Evolutionary conservation across 1,139 yeast genomes (phyloP).

Genomic region (Nakaseomyces kungkrabaensis): DNA sequence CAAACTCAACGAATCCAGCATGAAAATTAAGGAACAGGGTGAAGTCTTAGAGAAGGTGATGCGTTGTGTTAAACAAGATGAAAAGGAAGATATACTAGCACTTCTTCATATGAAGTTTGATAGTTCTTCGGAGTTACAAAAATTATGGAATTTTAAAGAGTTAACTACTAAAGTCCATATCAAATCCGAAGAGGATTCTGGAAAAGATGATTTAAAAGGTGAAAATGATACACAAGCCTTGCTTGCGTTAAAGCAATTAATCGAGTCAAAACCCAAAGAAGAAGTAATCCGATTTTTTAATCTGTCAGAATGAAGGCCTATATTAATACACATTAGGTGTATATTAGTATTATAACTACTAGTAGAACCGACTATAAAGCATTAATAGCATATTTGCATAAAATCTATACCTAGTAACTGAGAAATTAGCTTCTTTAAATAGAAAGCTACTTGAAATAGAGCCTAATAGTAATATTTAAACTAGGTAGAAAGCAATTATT

Average conservation of each 20-base stretch:
- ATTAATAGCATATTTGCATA: not conserved
- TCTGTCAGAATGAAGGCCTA: not conserved
- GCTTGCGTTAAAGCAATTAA: conserved; percentile 46
- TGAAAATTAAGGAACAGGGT: conserved; percentile 22
- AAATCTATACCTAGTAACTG: not conserved
- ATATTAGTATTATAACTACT: not conserved
- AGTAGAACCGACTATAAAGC: not conserved
- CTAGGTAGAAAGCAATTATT: conserved; percentile 1
- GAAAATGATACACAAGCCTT: conserved; percentile 42
- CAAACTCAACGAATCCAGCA: conserved; percentile 17
- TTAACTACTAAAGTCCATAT: conserved; percentile 22
- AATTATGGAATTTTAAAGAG: conserved; percentile 27
- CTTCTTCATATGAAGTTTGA: conserved; percentile 1
- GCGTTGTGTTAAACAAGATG: conserved; percentile 3
- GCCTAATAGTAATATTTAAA: not conserved
- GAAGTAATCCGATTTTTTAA: conserved; percentile 50
- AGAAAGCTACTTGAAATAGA: not conserved
- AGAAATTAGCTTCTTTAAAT: not conserved
- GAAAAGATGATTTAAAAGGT: conserved; percentile 10
- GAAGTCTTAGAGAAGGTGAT: conserved; percentile 23
- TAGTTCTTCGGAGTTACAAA: conserved; percentile 18
- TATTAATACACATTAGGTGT: no score
- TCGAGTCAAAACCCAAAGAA: conserved; percentile 62
- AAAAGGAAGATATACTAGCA: not conserved
- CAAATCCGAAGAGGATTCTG: conserved; percentile 10